These are phyloP conservation scores for Plicaturopsis crispa DNA, from an alignment of 768 basidiomycete genomes.

Conservation along the genomic window DNA sequence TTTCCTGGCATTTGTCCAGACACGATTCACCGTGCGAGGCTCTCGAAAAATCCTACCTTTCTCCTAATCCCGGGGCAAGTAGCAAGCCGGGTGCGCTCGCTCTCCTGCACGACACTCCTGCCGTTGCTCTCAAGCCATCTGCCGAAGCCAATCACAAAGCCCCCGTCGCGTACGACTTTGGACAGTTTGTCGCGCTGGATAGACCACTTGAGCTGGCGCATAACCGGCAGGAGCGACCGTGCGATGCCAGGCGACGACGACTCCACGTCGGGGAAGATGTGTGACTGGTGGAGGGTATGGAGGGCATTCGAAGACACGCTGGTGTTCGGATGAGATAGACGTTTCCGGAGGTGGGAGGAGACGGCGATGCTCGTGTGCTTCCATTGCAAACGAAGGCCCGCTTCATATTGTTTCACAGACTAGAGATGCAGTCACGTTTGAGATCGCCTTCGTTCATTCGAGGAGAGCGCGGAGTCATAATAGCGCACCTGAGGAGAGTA, in stretches of 20 bases:
- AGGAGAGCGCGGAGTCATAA: background rate
- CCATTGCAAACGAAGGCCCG: slow-evolving; percentile 43
- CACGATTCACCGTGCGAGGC: slow-evolving; percentile 10
- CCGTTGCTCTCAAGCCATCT: slow-evolving; percentile 54
- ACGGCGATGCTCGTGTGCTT: slow-evolving; percentile 44
- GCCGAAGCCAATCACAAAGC: slow-evolving; percentile 24
- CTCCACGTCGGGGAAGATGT: slow-evolving; percentile 58
- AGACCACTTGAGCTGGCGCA: slow-evolving; percentile 67
- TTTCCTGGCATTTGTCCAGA: too few species aligned
- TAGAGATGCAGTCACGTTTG: slow-evolving; percentile 19
- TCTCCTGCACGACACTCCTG: slow-evolving; percentile 43
- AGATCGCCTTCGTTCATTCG: background rate
- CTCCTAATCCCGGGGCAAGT: slow-evolving; percentile 58
- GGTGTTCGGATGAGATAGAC: slow-evolving; percentile 26
- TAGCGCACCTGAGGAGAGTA: slow-evolving; percentile 49
- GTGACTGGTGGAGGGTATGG: slow-evolving; percentile 37
- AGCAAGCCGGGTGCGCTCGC: slow-evolving; percentile 60
- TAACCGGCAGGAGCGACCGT: slow-evolving; percentile 52
- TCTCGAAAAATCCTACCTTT: slow-evolving; percentile 55
- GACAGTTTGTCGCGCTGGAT: slow-evolving; percentile 57
- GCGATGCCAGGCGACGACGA: slow-evolving; percentile 49
- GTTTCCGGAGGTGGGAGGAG: slow-evolving; percentile 45
- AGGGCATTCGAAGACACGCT: slow-evolving; percentile 18
- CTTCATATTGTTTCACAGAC: slow-evolving; percentile 67
- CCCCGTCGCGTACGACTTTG: slow-evolving; percentile 42